Base-by-base conservation (phyloP, 768 basidiomycete species). In the Auriscalpium microsporum region DNA sequence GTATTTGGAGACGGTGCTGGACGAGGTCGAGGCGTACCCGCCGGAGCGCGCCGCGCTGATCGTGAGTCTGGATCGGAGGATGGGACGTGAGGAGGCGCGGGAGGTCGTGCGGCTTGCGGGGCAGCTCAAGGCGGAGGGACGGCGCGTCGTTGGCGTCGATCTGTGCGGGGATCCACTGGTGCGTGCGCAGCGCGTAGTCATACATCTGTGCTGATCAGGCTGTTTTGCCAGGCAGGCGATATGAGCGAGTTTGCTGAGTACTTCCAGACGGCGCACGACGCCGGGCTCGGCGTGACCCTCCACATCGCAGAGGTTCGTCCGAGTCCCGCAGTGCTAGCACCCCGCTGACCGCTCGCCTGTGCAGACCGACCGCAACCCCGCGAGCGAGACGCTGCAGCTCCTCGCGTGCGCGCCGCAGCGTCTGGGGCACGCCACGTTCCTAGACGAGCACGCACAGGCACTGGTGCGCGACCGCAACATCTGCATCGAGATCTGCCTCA, bases 381-480 rank as follows among this genome's bases (percentile, higher is more conserved):
- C 74, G 3, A 71, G 74, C 50, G 90, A 93, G 57, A 85, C 84
- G 1, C 67, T 78, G 9, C 65, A 71, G 38, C 70, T 92, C 11
- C 76, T 92, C 0, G 78, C 79, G 1, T 83, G 76, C 67, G 67
- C 69, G 19, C 90, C 90, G 0, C 74, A 84, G 51, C 74, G 90
- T 45, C 72, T 93, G 0, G 87, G 90, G 0, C 90, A 93, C 57
- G 90, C 87, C 3, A 92, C 90, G 0, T 91, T 87, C 69, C 75
- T 94, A 21, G 72, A 82, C 56, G 78, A 79, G 2, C 79, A 80
- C 47, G 79, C 81, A 0, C 78, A 79, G 57, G 67, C 71, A 1
- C 65, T 83, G 42, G 86, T 90, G 8, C 69, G 79, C 52, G 64
- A 73, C 23, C 76, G 80, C 38, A 78, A 78, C 45, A 77, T 74